Evolutionary conservation across 176 grass and related monocot genomes (phyloP).

Genomic region (Aechmea fasciata): DNA sequence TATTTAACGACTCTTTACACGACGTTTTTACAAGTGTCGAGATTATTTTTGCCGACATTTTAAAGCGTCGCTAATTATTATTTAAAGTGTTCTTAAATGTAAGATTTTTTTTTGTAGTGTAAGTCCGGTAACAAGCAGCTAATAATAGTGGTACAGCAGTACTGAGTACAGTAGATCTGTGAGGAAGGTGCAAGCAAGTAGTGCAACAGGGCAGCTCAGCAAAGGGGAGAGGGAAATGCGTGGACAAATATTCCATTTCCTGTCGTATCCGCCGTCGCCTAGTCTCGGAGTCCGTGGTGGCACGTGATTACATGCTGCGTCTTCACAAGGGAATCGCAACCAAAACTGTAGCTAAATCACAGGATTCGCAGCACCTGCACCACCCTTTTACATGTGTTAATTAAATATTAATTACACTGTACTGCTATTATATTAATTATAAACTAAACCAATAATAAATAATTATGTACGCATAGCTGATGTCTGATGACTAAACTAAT

Average conservation of each 20-base stretch:
- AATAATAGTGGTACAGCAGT: too few relatives aligned
- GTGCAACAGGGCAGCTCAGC: not conserved
- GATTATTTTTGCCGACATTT: too few relatives aligned
- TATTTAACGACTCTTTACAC: too few relatives aligned
- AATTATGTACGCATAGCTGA: not conserved
- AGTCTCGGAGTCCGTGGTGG: slow-evolving; percentile 18
- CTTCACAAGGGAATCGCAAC: not conserved
- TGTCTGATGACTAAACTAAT: not conserved
- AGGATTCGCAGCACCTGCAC: too few relatives aligned
- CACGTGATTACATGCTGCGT: slow-evolving; percentile 28
- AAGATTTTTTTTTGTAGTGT: too few relatives aligned
- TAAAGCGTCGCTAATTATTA: too few relatives aligned
- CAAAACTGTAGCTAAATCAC: too few relatives aligned
- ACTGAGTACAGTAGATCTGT: not conserved
- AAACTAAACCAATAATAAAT: not conserved
- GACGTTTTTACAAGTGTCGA: too few relatives aligned
- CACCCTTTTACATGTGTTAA: not conserved
- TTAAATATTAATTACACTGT: not conserved
- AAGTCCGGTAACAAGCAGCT: too few relatives aligned
- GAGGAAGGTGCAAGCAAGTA: not conserved
- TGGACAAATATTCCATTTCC: slow-evolving; percentile 46
- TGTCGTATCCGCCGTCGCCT: slow-evolving; percentile 50
- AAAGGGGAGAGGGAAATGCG: slow-evolving; percentile 10
- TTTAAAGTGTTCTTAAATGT: too few relatives aligned
- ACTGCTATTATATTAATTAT: too few relatives aligned